phyloP scores from a whole-genome alignment of 75 land plant genomes.

The Selaginella moellendorffii region DNA sequence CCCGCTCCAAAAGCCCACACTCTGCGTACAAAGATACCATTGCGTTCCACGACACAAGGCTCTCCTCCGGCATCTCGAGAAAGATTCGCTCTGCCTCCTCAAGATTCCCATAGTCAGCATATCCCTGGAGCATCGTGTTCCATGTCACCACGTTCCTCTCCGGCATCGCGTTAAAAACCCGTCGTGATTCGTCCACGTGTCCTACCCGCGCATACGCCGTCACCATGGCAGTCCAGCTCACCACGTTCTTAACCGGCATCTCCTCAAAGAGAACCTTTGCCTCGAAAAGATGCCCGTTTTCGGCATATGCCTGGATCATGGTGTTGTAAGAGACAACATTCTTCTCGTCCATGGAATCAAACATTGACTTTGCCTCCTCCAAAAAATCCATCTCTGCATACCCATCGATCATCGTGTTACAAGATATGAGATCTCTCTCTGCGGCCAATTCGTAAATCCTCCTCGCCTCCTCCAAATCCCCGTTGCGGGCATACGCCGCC shows the following conservation, averaged over 20 bases:
- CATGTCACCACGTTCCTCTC: constrained; percentile 7
- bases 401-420: constrained; percentile 14
- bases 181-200: neutral
- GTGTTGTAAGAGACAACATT: too few species aligned
- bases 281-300: too few species aligned
- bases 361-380: neutral
- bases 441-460: too few species aligned
- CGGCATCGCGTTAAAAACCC: constrained; percentile 3
- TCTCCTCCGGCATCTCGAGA: neutral
- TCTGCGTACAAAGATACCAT: neutral
- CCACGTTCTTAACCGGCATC: too few species aligned
- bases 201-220: constrained; percentile 10
- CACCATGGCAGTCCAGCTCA: too few species aligned
- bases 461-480: too few species aligned
- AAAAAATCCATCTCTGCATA: constrained; percentile 1
- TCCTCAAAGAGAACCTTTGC: too few species aligned
- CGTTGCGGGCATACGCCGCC: too few species aligned
- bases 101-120: neutral
- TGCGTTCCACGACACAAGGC: constrained; percentile 4
- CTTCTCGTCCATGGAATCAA: constrained; percentile 11
- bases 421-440: constrained; percentile 3
- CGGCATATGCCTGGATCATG: too few species aligned
- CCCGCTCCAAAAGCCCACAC: neutral
- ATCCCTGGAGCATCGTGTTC: constrained; percentile 1
- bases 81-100: neutral